phyloP scores from a whole-genome alignment of 306 rosid genomes.

The Vigna radiata region DNA sequence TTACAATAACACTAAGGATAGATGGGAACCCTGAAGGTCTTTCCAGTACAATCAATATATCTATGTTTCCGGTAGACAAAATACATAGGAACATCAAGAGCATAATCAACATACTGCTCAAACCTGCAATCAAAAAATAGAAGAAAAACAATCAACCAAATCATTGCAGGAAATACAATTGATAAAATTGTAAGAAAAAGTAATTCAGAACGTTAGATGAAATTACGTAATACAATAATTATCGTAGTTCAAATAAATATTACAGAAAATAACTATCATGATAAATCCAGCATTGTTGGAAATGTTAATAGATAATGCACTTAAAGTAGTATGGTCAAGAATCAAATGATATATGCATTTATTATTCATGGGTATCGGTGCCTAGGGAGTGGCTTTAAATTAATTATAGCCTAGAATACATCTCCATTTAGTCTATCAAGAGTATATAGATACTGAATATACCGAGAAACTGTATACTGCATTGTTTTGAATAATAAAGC shows the following conservation, averaged over 20 bases:
- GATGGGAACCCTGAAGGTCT: constrained; percentile 91
- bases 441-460: background rate
- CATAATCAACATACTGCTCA: constrained; percentile 94
- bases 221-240: background rate
- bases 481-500: background rate
- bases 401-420: background rate
- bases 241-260: background rate
- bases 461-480: background rate
- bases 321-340: background rate
- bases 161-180: constrained; percentile 33
- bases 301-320: background rate
- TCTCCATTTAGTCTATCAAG: background rate
- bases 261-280: background rate
- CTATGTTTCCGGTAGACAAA: constrained; percentile 81
- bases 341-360: background rate
- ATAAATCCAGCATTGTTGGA: background rate
- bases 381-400: background rate
- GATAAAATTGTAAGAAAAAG: background rate
- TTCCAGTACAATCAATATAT: constrained; percentile 90
- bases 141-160: constrained; percentile 32
- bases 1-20: constrained; percentile 47
- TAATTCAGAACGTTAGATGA: constrained; percentile 16
- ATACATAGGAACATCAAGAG: constrained; percentile 99
- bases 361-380: background rate
- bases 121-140: constrained; percentile 63